Evolutionary conservation across 495 filamentous ascomycete species (phyloP).

Genomic region (Parmelia sp.): DNA sequence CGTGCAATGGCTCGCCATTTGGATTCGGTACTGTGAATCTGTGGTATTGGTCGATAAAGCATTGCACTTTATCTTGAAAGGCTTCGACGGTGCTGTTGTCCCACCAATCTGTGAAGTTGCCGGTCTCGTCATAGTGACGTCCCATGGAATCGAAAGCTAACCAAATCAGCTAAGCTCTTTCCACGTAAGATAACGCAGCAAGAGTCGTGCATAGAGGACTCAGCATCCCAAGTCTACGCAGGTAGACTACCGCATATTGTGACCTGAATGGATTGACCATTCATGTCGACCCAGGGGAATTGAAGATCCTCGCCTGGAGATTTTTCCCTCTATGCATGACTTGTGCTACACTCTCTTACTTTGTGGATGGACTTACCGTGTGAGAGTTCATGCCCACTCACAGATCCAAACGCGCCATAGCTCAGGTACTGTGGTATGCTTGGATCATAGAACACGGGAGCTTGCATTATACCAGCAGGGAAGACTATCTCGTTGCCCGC

Average conservation of each 20-base stretch:
- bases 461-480: constrained; percentile 68
- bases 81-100: constrained; percentile 54
- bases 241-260: too few relatives aligned
- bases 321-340: too few relatives aligned
- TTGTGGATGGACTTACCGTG: constrained; percentile 42
- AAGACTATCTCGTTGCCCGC: constrained; percentile 64
- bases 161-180: constrained; percentile 5
- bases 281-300: too few relatives aligned
- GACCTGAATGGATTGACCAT: too few relatives aligned
- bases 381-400: constrained; percentile 67
- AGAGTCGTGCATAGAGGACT: too few relatives aligned
- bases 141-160: constrained; percentile 64
- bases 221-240: too few relatives aligned
- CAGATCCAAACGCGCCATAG: constrained; percentile 65
- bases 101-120: constrained; percentile 67
- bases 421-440: constrained; percentile 57
- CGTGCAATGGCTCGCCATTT: constrained; percentile 52
- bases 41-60: constrained; percentile 65
- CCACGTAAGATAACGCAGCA: too few relatives aligned
- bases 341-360: not conserved
- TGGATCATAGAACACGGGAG: constrained; percentile 57
- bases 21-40: constrained; percentile 51
- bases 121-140: constrained; percentile 59
- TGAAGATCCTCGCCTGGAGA: too few relatives aligned
- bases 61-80: constrained; percentile 58